Evolutionary conservation across 768 basidiomycete genomes (phyloP), one percentile per base, ranked within the genome.

Genomic region (Cantharellus anzutake): DNA sequence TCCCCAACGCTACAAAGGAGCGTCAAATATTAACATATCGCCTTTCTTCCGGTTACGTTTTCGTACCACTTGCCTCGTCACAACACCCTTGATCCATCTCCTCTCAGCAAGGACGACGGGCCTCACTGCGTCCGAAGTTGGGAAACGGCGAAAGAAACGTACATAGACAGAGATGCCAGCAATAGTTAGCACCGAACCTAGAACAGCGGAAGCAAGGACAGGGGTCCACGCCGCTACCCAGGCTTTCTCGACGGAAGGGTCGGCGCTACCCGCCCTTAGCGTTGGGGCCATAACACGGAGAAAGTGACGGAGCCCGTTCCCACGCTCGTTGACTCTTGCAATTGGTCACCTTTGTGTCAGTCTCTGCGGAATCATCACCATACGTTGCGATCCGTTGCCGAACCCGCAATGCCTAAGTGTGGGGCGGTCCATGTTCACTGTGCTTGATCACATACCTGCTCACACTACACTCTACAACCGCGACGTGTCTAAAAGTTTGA

Each of bases 31-130:
- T 20, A 52, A 16, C 41, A 4, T 20, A 41, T 29, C 20, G 20
- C 20, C 20, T 29, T 29, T 29, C 20, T 29, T 29, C n/a, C 38
- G 35, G 16, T 42, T 34, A 44, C 52, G 62, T 50, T 51, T 59
- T 42, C 57, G 59, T 4, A 4, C 42, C 16, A 60, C 66, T 64
- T 65, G 86, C 89, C 77, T 82, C 2, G 89, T 90, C 38, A 92
- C 91, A 3, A 80, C 71, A 2, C 92, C 93, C 61, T 78, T 82
- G 41, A 94, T 71, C 82, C 84, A 86, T 39, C 79, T 74, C 56
- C 74, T 77, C 62, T 75, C 73, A 37, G 70, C 69, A 51, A 91
- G 70, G 48, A 80, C 69, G 57, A 78, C 72, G 0, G 83, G 81
- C 0, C 83, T 83, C 41, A 93, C 72, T 42, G 66, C 65, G 48